phyloP scores from a whole-genome alignment of 2,329 filamentous ascomycete genomes.

The Macrophomina phaseolina region DNA sequence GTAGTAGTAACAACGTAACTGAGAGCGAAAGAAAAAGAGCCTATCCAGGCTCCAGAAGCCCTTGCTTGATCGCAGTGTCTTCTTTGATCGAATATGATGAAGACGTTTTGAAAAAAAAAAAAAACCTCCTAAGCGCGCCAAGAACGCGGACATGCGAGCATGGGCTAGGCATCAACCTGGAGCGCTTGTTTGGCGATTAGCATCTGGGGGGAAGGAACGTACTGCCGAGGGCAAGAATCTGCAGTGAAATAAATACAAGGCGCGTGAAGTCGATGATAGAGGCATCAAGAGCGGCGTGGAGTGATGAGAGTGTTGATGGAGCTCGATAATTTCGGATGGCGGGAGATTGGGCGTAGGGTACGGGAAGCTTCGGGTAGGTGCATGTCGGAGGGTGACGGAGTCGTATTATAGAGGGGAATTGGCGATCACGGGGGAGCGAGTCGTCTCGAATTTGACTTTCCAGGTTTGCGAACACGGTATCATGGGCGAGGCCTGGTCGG shows the following conservation, averaged over 20 bases:
- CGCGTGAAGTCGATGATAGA: background rate
- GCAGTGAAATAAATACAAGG: background rate
- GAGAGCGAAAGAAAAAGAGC: too few relatives aligned
- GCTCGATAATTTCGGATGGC: background rate
- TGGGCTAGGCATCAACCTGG: background rate
- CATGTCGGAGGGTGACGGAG: background rate
- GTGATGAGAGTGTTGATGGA: background rate
- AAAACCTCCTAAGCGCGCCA: too few relatives aligned
- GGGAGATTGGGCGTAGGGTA: conserved; percentile 3
- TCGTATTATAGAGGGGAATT: conserved; percentile 2
- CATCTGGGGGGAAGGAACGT: background rate
- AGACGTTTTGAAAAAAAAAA: too few relatives aligned
- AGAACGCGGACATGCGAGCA: background rate
- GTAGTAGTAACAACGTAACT: too few relatives aligned
- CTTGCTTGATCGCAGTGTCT: too few relatives aligned
- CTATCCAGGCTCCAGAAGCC: too few relatives aligned
- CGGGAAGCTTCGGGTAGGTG: conserved; percentile 14
- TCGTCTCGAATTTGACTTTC: conserved; percentile 5
- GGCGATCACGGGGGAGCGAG: conserved; percentile 6
- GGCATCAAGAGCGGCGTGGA: background rate
- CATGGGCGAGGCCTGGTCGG: conserved; percentile 2
- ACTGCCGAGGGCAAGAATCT: background rate
- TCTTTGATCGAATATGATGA: too few relatives aligned
- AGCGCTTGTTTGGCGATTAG: background rate
- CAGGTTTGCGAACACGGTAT: background rate